Evolutionary conservation across 257 asterid species (phyloP).

Genomic region (Solanum sitiens): DNA sequence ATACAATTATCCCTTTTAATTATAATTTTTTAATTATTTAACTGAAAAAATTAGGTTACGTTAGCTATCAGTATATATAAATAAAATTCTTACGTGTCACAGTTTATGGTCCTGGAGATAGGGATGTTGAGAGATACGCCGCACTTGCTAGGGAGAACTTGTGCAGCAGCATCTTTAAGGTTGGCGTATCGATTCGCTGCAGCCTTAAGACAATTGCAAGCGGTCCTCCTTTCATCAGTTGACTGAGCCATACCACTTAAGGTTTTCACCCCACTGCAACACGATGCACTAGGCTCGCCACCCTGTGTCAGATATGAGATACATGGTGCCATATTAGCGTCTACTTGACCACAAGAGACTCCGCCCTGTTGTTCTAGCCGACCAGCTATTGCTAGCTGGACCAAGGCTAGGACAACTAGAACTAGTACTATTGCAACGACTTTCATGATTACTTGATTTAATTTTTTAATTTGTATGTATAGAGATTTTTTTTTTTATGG

Average conservation of each 20-base stretch:
- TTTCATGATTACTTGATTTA: neutral
- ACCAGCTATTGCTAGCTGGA: neutral
- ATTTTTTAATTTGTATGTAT: neutral
- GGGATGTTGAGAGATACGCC: conserved; percentile 25
- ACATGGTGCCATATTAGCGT: conserved; percentile 17
- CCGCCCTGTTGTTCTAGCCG: neutral
- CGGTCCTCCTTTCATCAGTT: conserved; percentile 12
- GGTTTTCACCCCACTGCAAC: conserved; percentile 23
- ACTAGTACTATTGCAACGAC: neutral
- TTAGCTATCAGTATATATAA: neutral
- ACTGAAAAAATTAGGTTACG: neutral
- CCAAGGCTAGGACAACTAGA: neutral
- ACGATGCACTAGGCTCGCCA: conserved; percentile 4
- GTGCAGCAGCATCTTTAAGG: conserved; percentile 30
- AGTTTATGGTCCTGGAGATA: conserved; percentile 29
- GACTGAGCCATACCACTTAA: conserved; percentile 10
- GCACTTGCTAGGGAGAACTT: conserved; percentile 24
- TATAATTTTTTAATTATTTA: neutral
- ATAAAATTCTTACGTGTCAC: conserved; percentile 9
- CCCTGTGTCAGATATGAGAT: conserved; percentile 17
- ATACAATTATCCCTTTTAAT: too few relatives aligned
- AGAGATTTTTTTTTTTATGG: neutral
- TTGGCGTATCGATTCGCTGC: conserved; percentile 17
- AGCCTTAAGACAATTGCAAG: conserved; percentile 26
- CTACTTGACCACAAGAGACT: conserved; percentile 23